phyloP scores from a whole-genome alignment of 768 basidiomycete genomes.

The Strobilomyces confusus region DNA sequence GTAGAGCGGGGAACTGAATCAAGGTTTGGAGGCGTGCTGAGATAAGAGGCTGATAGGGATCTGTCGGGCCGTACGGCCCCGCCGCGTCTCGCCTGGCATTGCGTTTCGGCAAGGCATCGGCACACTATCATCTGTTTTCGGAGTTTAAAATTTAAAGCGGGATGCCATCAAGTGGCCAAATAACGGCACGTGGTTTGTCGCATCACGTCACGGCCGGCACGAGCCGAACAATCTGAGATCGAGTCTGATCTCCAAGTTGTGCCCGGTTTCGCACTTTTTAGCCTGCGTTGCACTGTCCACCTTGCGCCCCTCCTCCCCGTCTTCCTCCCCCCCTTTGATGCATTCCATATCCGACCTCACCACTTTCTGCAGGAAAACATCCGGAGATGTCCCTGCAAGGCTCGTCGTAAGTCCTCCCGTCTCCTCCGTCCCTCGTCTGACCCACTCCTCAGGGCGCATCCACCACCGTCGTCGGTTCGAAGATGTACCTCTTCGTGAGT shows the following conservation, averaged over 20 bases:
- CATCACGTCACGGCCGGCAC: slow-evolving; percentile 20
- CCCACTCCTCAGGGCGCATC: slow-evolving; percentile 66
- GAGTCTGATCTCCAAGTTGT: slow-evolving; percentile 8
- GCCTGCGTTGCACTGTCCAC: slow-evolving; percentile 8
- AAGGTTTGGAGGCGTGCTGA: slow-evolving; percentile 20
- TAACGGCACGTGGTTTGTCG: slow-evolving; percentile 14
- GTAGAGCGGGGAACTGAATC: slow-evolving; percentile 24
- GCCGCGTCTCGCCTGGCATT: not conserved
- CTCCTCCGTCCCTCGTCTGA: not conserved
- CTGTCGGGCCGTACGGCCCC: not conserved
- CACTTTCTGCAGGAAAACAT: slow-evolving; percentile 77
- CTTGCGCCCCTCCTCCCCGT: slow-evolving; percentile 2
- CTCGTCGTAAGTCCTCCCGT: slow-evolving; percentile 63
- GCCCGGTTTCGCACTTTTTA: slow-evolving; percentile 20
- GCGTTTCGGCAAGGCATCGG: slow-evolving; percentile 11
- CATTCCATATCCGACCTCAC: slow-evolving; percentile 90
- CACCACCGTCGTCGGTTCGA: slow-evolving; percentile 83
- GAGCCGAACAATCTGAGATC: slow-evolving; percentile 32
- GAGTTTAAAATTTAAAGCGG: slow-evolving; percentile 6
- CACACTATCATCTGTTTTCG: slow-evolving; percentile 9
- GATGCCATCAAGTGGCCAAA: slow-evolving; percentile 5
- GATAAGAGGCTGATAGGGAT: slow-evolving; percentile 25
- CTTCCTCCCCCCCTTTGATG: slow-evolving; percentile 30
- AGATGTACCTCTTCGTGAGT: slow-evolving; percentile 86
- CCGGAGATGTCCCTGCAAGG: slow-evolving; percentile 83